These are phyloP conservation scores for Meyerozyma carpophila DNA, from an alignment of 1,139 yeast genomes.

Conservation along the genomic window DNA sequence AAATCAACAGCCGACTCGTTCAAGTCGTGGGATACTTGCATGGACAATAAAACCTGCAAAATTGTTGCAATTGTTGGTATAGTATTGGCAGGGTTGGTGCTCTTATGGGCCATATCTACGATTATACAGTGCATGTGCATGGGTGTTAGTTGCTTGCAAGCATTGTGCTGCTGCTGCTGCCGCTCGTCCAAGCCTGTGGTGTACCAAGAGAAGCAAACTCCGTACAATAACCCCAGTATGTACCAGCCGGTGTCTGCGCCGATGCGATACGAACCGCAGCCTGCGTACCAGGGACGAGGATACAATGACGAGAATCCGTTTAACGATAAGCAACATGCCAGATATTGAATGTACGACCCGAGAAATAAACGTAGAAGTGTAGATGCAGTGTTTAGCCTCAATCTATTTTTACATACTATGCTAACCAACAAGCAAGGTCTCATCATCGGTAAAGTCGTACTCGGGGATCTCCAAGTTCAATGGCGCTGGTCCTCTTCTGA, in stretches of 20 bases:
- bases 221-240: slow-evolving; percentile 35
- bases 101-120: slow-evolving; percentile 39
- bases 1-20: slow-evolving; percentile 51
- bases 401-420: background rate
- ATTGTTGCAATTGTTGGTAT: slow-evolving; percentile 75
- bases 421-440: slow-evolving; percentile 70
- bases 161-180: slow-evolving; percentile 45
- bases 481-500: slow-evolving; percentile 99
- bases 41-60: slow-evolving; percentile 72
- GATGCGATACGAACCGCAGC: slow-evolving; percentile 15
- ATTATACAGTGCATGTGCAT: slow-evolving; percentile 40
- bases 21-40: slow-evolving; percentile 71
- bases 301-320: background rate
- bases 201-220: slow-evolving; percentile 10
- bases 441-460: slow-evolving; percentile 76
- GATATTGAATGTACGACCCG: background rate
- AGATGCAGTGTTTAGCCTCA: background rate
- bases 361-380: background rate
- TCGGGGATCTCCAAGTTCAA: slow-evolving; percentile 95
- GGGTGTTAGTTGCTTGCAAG: slow-evolving; percentile 39
- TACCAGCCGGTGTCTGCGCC: slow-evolving; percentile 15
- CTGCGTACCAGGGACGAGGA: slow-evolving; percentile 7
- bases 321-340: background rate
- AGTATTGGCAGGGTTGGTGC: slow-evolving; percentile 45
- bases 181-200: slow-evolving; percentile 20